phyloP scores from a whole-genome alignment of 2,329 filamentous ascomycete species.

The Raffaelea albimanens region DNA sequence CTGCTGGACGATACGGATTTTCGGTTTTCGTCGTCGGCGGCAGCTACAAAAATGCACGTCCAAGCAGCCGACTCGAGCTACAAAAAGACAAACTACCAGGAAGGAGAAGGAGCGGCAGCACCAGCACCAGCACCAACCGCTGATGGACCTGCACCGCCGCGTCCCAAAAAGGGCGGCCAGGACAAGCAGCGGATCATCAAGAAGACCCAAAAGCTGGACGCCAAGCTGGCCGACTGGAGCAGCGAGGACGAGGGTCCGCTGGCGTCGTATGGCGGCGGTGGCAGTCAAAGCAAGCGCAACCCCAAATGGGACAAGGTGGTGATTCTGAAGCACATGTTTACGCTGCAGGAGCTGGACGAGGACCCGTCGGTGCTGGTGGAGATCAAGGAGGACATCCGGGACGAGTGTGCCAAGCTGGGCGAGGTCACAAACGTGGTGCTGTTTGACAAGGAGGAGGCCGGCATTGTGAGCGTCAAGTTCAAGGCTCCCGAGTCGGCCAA shows the following conservation, averaged over 20 bases:
- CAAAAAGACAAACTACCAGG: slow-evolving; percentile 69
- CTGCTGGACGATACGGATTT: slow-evolving; percentile 78
- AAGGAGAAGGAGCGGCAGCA: slow-evolving; percentile 20
- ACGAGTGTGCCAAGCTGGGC: slow-evolving; percentile 81
- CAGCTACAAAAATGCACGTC: slow-evolving; percentile 58
- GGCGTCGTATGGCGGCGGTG: slow-evolving; percentile 16
- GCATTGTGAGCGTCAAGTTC: slow-evolving; percentile 81
- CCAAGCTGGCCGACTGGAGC: slow-evolving; percentile 89
- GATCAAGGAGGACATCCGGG: slow-evolving; percentile 88
- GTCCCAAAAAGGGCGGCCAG: slow-evolving; percentile 29
- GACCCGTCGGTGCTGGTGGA: slow-evolving; percentile 76
- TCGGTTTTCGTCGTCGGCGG: slow-evolving; percentile 39
- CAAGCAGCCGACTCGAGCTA: slow-evolving; percentile 81
- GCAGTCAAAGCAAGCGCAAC: slow-evolving; percentile 21
- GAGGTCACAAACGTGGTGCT: slow-evolving; percentile 84
- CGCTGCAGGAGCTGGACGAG: slow-evolving; percentile 71
- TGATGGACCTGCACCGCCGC: background rate
- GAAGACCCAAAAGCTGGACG: slow-evolving; percentile 84
- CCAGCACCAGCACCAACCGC: background rate
- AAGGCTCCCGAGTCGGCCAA: slow-evolving; percentile 58
- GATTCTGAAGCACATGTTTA: slow-evolving; percentile 90
- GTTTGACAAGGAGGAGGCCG: slow-evolving; percentile 77
- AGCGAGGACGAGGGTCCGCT: slow-evolving; percentile 62
- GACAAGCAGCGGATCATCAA: slow-evolving; percentile 87
- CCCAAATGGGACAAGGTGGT: slow-evolving; percentile 68